phyloP scores from a whole-genome alignment of 1,139 yeast species.

The Magnusiomyces clavatus region DNA sequence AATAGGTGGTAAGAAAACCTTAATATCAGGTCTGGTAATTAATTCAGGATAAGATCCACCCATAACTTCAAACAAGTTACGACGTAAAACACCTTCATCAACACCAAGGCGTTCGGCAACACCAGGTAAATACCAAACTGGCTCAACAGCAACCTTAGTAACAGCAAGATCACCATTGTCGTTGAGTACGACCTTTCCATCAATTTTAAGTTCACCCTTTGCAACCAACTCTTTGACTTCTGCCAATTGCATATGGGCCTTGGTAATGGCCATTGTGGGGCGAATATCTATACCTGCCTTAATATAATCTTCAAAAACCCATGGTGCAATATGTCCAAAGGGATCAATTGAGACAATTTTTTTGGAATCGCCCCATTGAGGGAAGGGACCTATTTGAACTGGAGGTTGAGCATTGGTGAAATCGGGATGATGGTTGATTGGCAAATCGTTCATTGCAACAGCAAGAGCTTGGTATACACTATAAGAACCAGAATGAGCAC shows the following conservation, averaged over 20 bases:
- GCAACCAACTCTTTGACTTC: conserved; percentile 49
- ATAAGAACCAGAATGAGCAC: conserved; percentile 56
- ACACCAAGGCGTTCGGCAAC: conserved; percentile 53
- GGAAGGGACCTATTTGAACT: conserved; percentile 43
- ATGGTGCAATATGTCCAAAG: conserved; percentile 54
- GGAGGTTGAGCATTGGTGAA: conserved; percentile 58
- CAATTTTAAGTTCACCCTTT: conserved; percentile 44
- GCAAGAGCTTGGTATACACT: conserved; percentile 55
- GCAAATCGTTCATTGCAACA: conserved; percentile 47
- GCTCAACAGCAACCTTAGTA: conserved; percentile 56
- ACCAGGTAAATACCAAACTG: conserved; percentile 60
- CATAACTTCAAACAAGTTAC: conserved; percentile 53
- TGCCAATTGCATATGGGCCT: conserved; percentile 50
- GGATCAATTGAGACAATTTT: conserved; percentile 58
- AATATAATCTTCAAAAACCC: conserved; percentile 41
- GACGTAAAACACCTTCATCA: conserved; percentile 46
- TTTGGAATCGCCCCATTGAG: conserved; percentile 45
- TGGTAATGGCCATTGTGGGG: conserved; percentile 56
- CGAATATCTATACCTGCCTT: conserved; percentile 42
- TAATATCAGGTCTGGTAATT: conserved; percentile 54
- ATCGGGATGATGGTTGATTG: conserved; percentile 45
- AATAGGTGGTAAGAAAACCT: conserved; percentile 54
- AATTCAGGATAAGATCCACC: conserved; percentile 61
- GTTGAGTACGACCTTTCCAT: conserved; percentile 50
- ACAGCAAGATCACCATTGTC: conserved; percentile 50